Percentiles rank a stretch among this genome's conserved stretches.
phyloP scores from a whole-genome alignment of 495 filamentous ascomycete species.

The Astrothelium subdiscretum region DNA sequence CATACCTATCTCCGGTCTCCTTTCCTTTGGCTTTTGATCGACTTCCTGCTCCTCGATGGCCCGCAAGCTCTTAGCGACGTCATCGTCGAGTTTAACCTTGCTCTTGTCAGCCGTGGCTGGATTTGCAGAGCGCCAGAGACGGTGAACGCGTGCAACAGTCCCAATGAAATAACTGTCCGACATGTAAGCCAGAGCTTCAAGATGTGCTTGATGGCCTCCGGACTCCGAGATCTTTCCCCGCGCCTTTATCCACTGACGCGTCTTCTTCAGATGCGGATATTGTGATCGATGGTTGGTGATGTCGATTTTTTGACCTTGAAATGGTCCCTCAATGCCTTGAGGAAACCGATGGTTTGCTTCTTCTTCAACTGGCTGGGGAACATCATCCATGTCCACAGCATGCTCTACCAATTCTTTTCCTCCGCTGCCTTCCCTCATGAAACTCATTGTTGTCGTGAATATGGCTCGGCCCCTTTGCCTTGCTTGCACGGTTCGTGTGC shows the following conservation, averaged over 20 bases:
- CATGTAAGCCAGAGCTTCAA: constrained; percentile 83
- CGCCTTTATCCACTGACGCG: constrained; percentile 69
- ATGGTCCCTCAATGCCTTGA: constrained; percentile 35
- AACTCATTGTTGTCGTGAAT: constrained; percentile 89
- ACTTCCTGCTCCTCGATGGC: constrained; percentile 19
- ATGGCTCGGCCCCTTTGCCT: constrained; percentile 79
- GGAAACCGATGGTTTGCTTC: constrained; percentile 4
- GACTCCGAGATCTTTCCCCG: constrained; percentile 57
- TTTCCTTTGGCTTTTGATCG: not conserved
- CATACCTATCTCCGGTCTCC: constrained; percentile 62
- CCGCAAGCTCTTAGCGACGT: constrained; percentile 11
- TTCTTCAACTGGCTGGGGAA: constrained; percentile 22
- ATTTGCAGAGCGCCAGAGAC: constrained; percentile 49
- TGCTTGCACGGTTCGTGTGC: constrained; percentile 91
- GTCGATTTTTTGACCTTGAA: constrained; percentile 44
- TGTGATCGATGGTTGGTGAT: constrained; percentile 37
- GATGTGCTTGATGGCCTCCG: constrained; percentile 69
- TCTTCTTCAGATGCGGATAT: constrained; percentile 51
- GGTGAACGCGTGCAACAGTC: constrained; percentile 67
- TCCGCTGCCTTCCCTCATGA: constrained; percentile 59
- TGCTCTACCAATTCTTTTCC: constrained; percentile 52
- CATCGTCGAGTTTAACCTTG: constrained; percentile 22
- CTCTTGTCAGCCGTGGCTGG: constrained; percentile 7
- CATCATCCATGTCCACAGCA: constrained; percentile 44
- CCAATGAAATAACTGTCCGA: constrained; percentile 87